Base-by-base conservation (phyloP, 2,329 filamentous ascomycete genomes). In the Mycosphaerelloides madeirae region DNA sequence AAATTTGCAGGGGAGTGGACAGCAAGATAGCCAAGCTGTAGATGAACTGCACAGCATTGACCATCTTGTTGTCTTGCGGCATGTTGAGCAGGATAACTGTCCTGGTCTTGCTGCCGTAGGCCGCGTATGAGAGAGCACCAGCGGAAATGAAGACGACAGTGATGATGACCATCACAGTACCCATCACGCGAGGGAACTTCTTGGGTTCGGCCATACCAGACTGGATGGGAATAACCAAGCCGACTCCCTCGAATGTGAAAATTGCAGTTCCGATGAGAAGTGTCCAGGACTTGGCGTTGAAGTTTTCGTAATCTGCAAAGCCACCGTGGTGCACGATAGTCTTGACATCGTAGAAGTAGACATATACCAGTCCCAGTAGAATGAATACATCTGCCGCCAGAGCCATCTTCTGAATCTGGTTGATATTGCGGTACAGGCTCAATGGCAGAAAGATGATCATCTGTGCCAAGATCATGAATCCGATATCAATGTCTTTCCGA, bases 181-280 rank as follows among this genome's bases (percentile, higher is more conserved):
- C 85, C 53, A 98, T 81, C 37, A 98, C 91, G 48, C 79, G 79
- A 36, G 93, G 89, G 67, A 98, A 98, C 65, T 95, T 91, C 53
- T 83, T 75, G 0, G 91, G 94, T 32, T 90, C 76, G 63, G 84
- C 86, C 93, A 98, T 98, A 16, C 90, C 94, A 61, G 94, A 90
- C 68, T 98, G 94, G 48, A 98, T 96, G 0, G 94, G 93, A 51
- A 98, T 96, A 66, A 98, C 94, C 38, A 98, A 80, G 11, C 93
- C 94, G 49, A 98, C 94, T 20, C 93, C 93, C 65, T 98, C 93
- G 62, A 97, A 98, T 0, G 93, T 97, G 71, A 98, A 98, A 64
- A 98, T 97, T 20, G 94, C 93, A 0, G 94, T 98, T 50, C 93
- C 94, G 58, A 98, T 98, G 66, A 98, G 97, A 3, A 98, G 77